Percentiles rank a stretch among this genome's conserved stretches.
Evolutionary conservation across 2,329 filamentous ascomycete species (phyloP).

Genomic region (Didymella pomorum): DNA sequence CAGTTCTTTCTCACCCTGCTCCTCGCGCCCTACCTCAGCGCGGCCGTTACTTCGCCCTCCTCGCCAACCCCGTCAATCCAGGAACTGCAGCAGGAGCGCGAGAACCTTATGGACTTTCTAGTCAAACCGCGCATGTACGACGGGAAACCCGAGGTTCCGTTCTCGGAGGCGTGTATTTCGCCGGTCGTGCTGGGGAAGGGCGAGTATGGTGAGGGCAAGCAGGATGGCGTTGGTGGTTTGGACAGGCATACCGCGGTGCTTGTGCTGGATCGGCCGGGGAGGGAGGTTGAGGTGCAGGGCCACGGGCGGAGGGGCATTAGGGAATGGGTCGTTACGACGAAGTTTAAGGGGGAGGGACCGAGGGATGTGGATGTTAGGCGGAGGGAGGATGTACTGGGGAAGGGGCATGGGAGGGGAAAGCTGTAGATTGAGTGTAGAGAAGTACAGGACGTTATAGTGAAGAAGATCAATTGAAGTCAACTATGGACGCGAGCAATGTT

Average conservation of each 20-base stretch:
- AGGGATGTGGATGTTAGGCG: conserved; percentile 62
- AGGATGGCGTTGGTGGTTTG: conserved; percentile 44
- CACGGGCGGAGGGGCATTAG: conserved; percentile 58
- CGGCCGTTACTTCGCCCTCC: conserved; percentile 36
- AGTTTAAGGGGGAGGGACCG: conserved; percentile 65
- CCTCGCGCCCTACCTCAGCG: conserved; percentile 62
- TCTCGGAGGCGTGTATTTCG: conserved; percentile 55
- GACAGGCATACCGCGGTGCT: conserved; percentile 62
- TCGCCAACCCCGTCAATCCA: conserved; percentile 38
- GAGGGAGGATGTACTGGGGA: conserved; percentile 56
- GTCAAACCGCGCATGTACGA: conserved; percentile 58
- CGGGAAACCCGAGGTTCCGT: conserved; percentile 47
- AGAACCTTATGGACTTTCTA: conserved; percentile 56
- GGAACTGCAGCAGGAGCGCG: conserved; percentile 52
- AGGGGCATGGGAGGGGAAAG: conserved; percentile 21
- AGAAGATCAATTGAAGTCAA: no score
- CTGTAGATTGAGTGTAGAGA: conserved; percentile 16
- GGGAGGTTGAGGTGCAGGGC: conserved; percentile 62
- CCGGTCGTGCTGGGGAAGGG: conserved; percentile 51
- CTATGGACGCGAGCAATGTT: no score
- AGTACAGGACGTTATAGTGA: no score
- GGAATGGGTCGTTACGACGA: conserved; percentile 65
- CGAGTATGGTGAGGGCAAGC: conserved; percentile 44
- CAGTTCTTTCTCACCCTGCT: conserved; percentile 78
- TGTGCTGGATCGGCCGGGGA: conserved; percentile 62